These are phyloP conservation scores for Hevea brasiliensis DNA, from an alignment of 345 rosid species.

Conservation along the genomic window DNA sequence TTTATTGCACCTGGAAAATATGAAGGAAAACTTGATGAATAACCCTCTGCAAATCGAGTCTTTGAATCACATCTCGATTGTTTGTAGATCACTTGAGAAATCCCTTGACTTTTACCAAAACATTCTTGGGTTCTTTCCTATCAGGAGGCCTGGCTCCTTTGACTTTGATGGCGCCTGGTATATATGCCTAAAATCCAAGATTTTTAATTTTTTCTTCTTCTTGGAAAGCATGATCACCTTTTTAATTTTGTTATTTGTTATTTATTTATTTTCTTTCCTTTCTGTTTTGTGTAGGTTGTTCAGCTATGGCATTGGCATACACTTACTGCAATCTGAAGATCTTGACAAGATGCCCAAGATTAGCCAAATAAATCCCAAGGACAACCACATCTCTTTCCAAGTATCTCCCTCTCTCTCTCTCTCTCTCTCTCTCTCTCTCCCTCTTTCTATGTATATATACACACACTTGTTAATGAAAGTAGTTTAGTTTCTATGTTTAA, in stretches of 20 bases:
- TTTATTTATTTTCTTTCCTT: not conserved
- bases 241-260: not conserved
- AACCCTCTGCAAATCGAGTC: constrained; percentile 68
- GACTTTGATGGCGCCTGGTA: constrained; percentile 84
- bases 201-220: no score
- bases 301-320: constrained; percentile 69
- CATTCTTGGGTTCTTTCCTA: constrained; percentile 67
- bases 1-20: no score
- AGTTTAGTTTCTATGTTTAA: no score
- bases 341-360: constrained; percentile 54
- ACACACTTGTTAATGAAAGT: no score
- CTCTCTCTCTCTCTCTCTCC: no score
- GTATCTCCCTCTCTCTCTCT: constrained; percentile 28
- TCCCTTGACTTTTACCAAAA: constrained; percentile 64
- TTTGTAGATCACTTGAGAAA: constrained; percentile 60
- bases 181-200: not conserved
- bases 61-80: constrained; percentile 68
- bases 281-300: constrained; percentile 48
- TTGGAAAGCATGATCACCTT: not conserved
- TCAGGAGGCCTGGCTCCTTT: constrained; percentile 69
- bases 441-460: no score
- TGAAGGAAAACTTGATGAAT: not conserved
- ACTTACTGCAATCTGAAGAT: constrained; percentile 54
- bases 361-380: constrained; percentile 54
- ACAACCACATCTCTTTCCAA: constrained; percentile 80